Evolutionary conservation across 306 rosid species (phyloP).

Genomic region (Purshia tridentata): DNA sequence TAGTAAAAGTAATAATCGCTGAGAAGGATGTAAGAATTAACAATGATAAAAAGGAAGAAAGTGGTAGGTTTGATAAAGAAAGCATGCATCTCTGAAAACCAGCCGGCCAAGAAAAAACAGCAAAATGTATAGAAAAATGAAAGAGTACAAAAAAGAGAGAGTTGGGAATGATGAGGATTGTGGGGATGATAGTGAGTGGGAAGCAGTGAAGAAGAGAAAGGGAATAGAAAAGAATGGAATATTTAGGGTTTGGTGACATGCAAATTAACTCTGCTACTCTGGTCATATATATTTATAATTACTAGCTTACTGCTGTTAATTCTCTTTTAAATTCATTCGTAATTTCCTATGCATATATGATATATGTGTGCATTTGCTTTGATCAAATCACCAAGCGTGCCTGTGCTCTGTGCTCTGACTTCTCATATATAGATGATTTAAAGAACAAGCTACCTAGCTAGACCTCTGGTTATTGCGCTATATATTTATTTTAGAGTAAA

Average conservation of each 20-base stretch:
- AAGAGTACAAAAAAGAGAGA: slow-evolving; percentile 10
- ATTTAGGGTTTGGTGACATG: slow-evolving; percentile 69
- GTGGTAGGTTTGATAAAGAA: slow-evolving; percentile 30
- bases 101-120: slow-evolving; percentile 29
- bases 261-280: slow-evolving; percentile 20
- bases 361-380: slow-evolving; percentile 32
- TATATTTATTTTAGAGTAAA: not conserved
- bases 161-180: slow-evolving; percentile 52
- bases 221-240: slow-evolving; percentile 48
- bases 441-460: not conserved
- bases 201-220: slow-evolving; percentile 36
- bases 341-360: slow-evolving; percentile 37
- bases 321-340: slow-evolving; percentile 22
- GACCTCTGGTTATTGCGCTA: slow-evolving; percentile 11
- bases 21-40: slow-evolving; percentile 10
- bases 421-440: slow-evolving; percentile 15
- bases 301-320: slow-evolving; percentile 5
- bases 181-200: slow-evolving; percentile 59
- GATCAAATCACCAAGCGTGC: slow-evolving; percentile 62
- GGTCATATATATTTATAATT: not conserved
- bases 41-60: slow-evolving; percentile 35
- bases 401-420: slow-evolving; percentile 16
- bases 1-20: slow-evolving; percentile 35
- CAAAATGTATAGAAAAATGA: not conserved
- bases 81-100: slow-evolving; percentile 25